Conservation (phyloP, 2,329 filamentous ascomycete species). For the Pseudohalonectria lignicola region DNA sequence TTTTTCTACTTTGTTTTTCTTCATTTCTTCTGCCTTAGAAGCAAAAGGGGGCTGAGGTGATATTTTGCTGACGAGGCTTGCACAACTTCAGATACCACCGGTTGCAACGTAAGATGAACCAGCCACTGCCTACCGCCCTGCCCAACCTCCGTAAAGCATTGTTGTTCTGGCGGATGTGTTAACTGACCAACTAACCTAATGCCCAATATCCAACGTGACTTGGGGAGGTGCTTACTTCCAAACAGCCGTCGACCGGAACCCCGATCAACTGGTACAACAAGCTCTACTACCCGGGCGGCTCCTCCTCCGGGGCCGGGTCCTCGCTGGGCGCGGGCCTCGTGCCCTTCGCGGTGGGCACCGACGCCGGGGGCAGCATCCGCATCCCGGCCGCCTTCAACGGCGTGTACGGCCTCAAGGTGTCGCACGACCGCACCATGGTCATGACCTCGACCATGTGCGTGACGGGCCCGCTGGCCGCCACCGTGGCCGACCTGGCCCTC, state of each 20-base stretch:
- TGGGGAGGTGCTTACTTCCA: no score
- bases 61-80: no score
- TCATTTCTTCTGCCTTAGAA: background rate
- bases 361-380: conserved; percentile 63
- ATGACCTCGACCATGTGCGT: conserved; percentile 48
- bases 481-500: conserved; percentile 65
- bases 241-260: conserved; percentile 54
- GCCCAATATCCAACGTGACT: no score
- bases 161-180: no score
- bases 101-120: conserved; percentile 53
- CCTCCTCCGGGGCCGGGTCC: conserved; percentile 67
- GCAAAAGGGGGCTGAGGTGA: no score
- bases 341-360: conserved; percentile 64
- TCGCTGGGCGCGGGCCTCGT: conserved; percentile 59
- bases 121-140: no score
- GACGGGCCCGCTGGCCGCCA: conserved; percentile 65
- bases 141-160: no score
- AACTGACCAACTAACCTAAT: no score
- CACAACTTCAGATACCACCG: conserved; percentile 54
- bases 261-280: conserved; percentile 69
- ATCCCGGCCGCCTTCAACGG: conserved; percentile 69
- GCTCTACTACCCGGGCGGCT: conserved; percentile 70
- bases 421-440: conserved; percentile 56
- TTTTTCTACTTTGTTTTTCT: background rate
- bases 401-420: conserved; percentile 70